A percentile compares a stretch with the other conserved stretches of the same genome.
Evolutionary conservation across 1,139 yeast species (phyloP).

Genomic region (Debaryomyces subglobosus): DNA sequence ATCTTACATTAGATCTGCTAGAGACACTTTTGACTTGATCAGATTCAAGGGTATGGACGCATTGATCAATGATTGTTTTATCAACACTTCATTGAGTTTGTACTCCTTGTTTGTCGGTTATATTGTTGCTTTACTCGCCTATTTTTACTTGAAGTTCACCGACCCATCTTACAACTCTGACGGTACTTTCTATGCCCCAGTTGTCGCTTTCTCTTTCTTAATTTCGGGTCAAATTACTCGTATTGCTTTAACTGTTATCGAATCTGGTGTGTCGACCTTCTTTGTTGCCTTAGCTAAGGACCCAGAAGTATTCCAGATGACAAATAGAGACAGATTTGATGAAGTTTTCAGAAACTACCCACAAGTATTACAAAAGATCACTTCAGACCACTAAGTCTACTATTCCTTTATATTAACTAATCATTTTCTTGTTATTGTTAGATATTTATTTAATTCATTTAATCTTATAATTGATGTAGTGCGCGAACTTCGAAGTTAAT

Average conservation of each 20-base stretch:
- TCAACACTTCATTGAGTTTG: slow-evolving; percentile 73
- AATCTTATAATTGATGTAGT: not conserved
- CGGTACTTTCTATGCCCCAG: slow-evolving; percentile 74
- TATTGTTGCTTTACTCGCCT: slow-evolving; percentile 68
- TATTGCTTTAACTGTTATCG: slow-evolving; percentile 71
- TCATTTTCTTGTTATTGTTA: not conserved
- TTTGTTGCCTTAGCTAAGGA: slow-evolving; percentile 87
- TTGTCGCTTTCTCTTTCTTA: slow-evolving; percentile 75
- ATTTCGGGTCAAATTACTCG: slow-evolving; percentile 79
- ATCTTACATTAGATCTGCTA: slow-evolving; percentile 73
- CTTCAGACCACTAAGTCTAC: slow-evolving; percentile 33
- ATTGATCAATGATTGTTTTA: slow-evolving; percentile 79
- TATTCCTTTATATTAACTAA: not conserved
- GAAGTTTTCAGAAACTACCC: slow-evolving; percentile 76
- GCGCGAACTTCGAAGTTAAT: slow-evolving; percentile 3
- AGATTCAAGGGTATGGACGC: slow-evolving; percentile 86
- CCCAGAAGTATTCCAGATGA: slow-evolving; percentile 79
- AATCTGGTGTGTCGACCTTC: slow-evolving; percentile 82
- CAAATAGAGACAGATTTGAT: slow-evolving; percentile 77
- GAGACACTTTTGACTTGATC: slow-evolving; percentile 78
- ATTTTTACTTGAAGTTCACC: slow-evolving; percentile 72
- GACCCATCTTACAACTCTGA: slow-evolving; percentile 67
- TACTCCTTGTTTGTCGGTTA: slow-evolving; percentile 75
- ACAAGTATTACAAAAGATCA: slow-evolving; percentile 61
- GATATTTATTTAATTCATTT: not conserved